Evolutionary conservation across 192 early-diverging fungal species (phyloP).

Genomic region (Umbelopsis ramanniana): DNA sequence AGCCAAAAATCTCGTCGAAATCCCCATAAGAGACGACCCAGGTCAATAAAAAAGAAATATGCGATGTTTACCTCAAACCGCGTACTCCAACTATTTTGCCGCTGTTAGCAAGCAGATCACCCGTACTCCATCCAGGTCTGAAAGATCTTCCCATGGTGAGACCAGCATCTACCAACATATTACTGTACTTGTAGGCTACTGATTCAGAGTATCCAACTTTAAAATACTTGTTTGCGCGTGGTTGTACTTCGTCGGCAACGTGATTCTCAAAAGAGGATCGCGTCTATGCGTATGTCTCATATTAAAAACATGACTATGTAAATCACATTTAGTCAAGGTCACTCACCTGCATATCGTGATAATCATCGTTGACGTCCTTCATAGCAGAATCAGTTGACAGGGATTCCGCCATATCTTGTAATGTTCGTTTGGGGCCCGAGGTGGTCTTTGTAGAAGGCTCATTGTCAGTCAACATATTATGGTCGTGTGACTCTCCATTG

Average conservation of each 20-base stretch:
- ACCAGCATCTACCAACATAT: constrained; percentile 69
- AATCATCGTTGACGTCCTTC: not conserved
- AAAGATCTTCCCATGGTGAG: constrained; percentile 83
- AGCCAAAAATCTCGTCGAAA: not conserved
- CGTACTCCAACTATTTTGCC: constrained; percentile 7
- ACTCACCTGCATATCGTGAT: not conserved
- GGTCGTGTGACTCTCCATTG: not conserved
- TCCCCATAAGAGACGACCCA: not conserved
- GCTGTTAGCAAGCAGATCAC: constrained; percentile 62
- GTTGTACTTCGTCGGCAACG: not conserved
- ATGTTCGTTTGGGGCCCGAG: not conserved
- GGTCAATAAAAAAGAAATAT: not conserved
- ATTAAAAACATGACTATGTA: not conserved
- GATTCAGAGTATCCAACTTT: constrained; percentile 28
- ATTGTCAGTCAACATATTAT: constrained; percentile 1
- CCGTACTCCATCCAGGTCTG: constrained; percentile 81
- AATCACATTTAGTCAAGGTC: not conserved
- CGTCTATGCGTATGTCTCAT: not conserved
- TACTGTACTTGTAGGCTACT: constrained; percentile 42
- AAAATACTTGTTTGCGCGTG: constrained; percentile 6
- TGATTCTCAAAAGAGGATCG: constrained; percentile 11
- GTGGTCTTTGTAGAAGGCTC: not conserved
- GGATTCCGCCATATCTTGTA: not conserved
- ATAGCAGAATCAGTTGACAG: not conserved
- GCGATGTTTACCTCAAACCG: not conserved